Evolutionary conservation across 2,329 filamentous ascomycete genomes (phyloP).

Genomic region (Fusarium abutilonis): DNA sequence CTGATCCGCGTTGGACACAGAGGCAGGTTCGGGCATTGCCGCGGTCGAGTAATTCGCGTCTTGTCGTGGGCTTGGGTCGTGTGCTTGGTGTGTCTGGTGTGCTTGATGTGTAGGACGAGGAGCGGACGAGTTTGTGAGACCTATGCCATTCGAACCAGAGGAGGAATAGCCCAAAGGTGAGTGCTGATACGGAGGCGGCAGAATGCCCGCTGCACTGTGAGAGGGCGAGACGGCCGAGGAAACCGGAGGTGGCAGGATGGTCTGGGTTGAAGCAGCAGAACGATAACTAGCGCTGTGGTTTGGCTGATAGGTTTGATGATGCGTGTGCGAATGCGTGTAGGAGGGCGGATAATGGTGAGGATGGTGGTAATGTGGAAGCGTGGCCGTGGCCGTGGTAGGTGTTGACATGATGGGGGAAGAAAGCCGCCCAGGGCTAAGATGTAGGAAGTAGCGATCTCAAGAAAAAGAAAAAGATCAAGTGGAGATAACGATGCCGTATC

Average conservation of each 20-base stretch:
- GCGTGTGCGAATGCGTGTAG: conserved; percentile 55
- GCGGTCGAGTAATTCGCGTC: conserved; percentile 42
- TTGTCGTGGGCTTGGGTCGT: conserved; percentile 44
- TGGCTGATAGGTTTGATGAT: conserved; percentile 47
- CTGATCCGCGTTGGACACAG: conserved; percentile 46
- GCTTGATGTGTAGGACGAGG: conserved; percentile 47
- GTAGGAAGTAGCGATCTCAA: conserved; percentile 27
- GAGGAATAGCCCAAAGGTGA: conserved; percentile 47
- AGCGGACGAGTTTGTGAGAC: conserved; percentile 46
- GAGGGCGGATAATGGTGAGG: conserved; percentile 70
- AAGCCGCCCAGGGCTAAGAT: conserved; percentile 40
- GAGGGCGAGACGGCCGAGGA: conserved; percentile 43
- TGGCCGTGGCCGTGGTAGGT: conserved; percentile 79
- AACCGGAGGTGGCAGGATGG: conserved; percentile 47
- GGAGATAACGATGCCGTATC: conserved; percentile 28
- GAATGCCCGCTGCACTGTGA: conserved; percentile 35
- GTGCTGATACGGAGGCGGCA: conserved; percentile 45
- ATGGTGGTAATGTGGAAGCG: conserved; percentile 74
- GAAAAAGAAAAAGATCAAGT: conserved; percentile 16
- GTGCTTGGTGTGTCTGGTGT: conserved; percentile 45
- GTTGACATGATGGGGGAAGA: conserved; percentile 72
- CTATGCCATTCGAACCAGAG: conserved; percentile 48
- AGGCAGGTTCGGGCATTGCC: conserved; percentile 43
- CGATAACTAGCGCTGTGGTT: conserved; percentile 46
- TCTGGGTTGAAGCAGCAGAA: conserved; percentile 41